Base-by-base conservation (phyloP, 306 rosid genomes). In the Mimosa pudica region DNA sequence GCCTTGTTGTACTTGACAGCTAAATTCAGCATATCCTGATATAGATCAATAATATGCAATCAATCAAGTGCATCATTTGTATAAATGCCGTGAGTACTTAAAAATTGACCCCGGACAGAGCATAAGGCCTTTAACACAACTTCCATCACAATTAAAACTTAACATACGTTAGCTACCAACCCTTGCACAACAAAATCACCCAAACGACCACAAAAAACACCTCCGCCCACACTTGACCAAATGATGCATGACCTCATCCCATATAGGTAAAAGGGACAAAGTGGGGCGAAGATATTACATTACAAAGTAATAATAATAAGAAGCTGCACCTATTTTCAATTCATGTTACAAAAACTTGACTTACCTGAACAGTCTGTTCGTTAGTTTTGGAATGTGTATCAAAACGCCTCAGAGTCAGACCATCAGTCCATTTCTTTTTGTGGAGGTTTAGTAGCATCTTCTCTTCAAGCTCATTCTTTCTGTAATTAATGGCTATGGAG, bases 341-440 rank as follows among this genome's bases (percentile, higher is more conserved):
- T 76, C 61, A 51, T n/a, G 51, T 32, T 57, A 49, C 74, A 57
- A 4, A 77, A 66, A 20, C 49, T 74, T 14, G 69, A 71, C 82
- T 84, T 32, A 92, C 98, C 90, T 94, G 94, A 77, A 94, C 97
- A 24, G 95, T 94, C 86, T 92, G 95, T 79, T 94, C 97, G 82
- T 94, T 94, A 60, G 97, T 94, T 89, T 89, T 94, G 20, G 98
- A 92, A 85, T 94, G 98, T 47, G 92, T 71, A 79, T 94, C 98
- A 76, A 94, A 94, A n/a, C 48, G 95, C 73, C 86, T 80, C 5
- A 92, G 93, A 52, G 97, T 89, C 77, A 94, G 82, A 77, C 97
- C 98, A 85, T 94, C 98, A 54, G 97, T 92, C 97, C 98, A 94
- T 80, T 94, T 94, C 89, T 94, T 94, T 87, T 94, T 94, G 82